These are phyloP conservation scores for Hygrophoropsis aurantiaca DNA, from an alignment of 768 basidiomycete species.

Conservation along the genomic window DNA sequence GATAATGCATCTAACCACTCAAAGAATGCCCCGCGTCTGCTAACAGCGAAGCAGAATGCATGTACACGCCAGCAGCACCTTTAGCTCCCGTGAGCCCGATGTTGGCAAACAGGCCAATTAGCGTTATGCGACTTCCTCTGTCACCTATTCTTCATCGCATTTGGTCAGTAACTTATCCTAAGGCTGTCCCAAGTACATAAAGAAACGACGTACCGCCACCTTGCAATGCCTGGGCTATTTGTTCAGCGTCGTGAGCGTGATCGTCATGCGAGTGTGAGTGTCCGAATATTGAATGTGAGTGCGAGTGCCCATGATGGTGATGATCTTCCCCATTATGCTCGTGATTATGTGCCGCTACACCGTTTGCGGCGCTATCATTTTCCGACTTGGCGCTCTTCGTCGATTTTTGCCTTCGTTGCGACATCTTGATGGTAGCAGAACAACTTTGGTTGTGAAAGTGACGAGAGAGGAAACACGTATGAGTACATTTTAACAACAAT, in stretches of 20 bases:
- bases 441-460: too few species aligned
- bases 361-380: background rate
- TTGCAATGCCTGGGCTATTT: slow-evolving; percentile 65
- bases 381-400: slow-evolving; percentile 15
- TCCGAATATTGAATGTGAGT: slow-evolving; percentile 62
- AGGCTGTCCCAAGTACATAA: background rate
- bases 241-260: slow-evolving; percentile 62
- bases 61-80: slow-evolving; percentile 83
- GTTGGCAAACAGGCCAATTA: slow-evolving; percentile 83
- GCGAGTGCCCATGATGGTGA: slow-evolving; percentile 40
- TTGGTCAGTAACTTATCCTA: background rate
- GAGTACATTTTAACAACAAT: too few species aligned
- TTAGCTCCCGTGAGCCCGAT: slow-evolving; percentile 80
- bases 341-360: slow-evolving; percentile 26
- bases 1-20: slow-evolving; percentile 57
- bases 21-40: slow-evolving; percentile 94
- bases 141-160: slow-evolving; percentile 50
- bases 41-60: slow-evolving; percentile 87
- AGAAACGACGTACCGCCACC: slow-evolving; percentile 52
- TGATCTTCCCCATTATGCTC: slow-evolving; percentile 40
- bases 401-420: slow-evolving; percentile 16
- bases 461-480: too few species aligned
- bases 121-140: slow-evolving; percentile 79
- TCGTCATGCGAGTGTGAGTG: slow-evolving; percentile 68
- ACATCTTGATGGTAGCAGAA: slow-evolving; percentile 15